A percentile compares a stretch with the other conserved stretches of the same genome.
Evolutionary conservation across 1,284 basidiomycete species (phyloP).

Genomic region (Meripilus lineatus): DNA sequence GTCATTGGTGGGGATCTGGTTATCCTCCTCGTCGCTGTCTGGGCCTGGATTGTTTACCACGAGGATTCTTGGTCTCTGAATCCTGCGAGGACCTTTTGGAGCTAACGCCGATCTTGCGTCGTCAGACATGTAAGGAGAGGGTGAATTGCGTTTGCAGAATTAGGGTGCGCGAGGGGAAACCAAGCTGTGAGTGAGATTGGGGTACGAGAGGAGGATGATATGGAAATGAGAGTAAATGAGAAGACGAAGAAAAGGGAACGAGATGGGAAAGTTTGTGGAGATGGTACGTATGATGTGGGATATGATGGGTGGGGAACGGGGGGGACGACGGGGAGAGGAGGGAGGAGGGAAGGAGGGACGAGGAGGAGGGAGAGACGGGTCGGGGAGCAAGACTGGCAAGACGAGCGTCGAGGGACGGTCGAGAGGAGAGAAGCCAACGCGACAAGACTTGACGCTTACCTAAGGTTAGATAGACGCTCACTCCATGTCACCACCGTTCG

Average conservation of each 20-base stretch:
- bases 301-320: constrained; percentile 6
- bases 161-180: background rate
- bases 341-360: constrained; percentile 6
- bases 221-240: background rate
- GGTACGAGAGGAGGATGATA: background rate
- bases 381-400: constrained; percentile 3
- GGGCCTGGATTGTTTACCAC: constrained; percentile 55
- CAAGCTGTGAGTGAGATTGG: background rate
- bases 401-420: background rate
- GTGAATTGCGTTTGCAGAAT: background rate
- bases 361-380: constrained; percentile 10
- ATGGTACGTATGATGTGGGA: background rate
- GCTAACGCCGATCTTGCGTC: constrained; percentile 35
- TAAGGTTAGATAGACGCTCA: background rate
- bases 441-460: background rate
- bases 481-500: background rate
- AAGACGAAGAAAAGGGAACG: background rate
- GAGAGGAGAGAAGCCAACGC: background rate
- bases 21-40: constrained; percentile 41
- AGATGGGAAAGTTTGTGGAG: background rate
- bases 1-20: constrained; percentile 3
- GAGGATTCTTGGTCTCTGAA: constrained; percentile 31
- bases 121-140: constrained; percentile 34
- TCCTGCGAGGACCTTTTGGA: constrained; percentile 14
- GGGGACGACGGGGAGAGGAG: constrained; percentile 17